Evolutionary conservation across 148 eudicot genomes (phyloP), one percentile per base, ranked within the genome.

Genomic region (Linanthus parryae): DNA sequence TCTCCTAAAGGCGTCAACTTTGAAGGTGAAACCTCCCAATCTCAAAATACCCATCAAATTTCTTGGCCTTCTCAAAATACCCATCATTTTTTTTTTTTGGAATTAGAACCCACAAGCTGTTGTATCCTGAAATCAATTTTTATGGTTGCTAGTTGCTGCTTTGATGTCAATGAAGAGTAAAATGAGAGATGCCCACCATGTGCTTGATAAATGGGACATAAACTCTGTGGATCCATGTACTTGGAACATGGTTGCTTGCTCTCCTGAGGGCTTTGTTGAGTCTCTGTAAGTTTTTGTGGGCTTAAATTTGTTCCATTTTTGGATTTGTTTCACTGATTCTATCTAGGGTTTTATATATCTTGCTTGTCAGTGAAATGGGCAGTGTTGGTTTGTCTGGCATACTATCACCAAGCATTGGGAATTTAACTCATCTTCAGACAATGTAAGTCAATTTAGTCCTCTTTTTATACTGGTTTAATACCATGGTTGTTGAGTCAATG

Each of bases 161-260:
- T 70, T 90, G 69, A 90, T 90, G 95, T 72, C 84, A 61, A 36
- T 90, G 70, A 90, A 90, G 79, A 79, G 51, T 37, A 78, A 76
- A 58, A 78, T 90, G 92, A 67, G 37, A 56, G 90, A 83, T 73
- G 75, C 68, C 49, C 36, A 70, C 26, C 71, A 74, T 44, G 85
- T 83, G 48, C 84, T 90, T 54, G 73, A 80, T 59, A 92, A 89
- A 27, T 90, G 97, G 97, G 97, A 90, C 67, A 78, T 83, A 4
- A 81, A 90, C 57, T 90, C 97, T 36, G 97, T 90, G 40, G 97
- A 90, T 75, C 97, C 97, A 56, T 90, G 97, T 66, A 90, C 95
- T 67, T 90, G 97, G 97, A 72, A 76, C 71, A 78, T 86, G 88
- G 82, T 90, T 63, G 95, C 63, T 61, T 90, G 97, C 67, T 83